Percentiles rank a stretch among this genome's conserved stretches.
These are phyloP conservation scores for Saccharomycopsis crataegensis DNA, from an alignment of 1,139 yeast genomes.

Conservation along the genomic window DNA sequence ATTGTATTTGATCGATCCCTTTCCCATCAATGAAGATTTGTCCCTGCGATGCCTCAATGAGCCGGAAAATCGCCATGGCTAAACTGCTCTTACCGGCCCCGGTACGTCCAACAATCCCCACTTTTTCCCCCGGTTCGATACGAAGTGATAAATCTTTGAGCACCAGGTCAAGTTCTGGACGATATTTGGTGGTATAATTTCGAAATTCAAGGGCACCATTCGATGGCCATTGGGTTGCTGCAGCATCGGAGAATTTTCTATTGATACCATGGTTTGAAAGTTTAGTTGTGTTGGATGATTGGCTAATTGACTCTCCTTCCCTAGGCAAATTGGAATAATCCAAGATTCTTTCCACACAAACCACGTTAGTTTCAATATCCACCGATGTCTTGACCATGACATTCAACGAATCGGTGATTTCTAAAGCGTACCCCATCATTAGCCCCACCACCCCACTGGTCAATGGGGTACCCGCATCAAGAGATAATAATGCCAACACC, in stretches of 20 bases:
- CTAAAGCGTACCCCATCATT: constrained; percentile 63
- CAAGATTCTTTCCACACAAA: constrained; percentile 69
- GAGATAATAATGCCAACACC: constrained; percentile 43
- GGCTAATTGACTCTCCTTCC: constrained; percentile 42
- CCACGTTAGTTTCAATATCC: constrained; percentile 67
- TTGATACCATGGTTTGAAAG: no score
- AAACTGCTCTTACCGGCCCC: constrained; percentile 81
- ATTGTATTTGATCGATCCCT: constrained; percentile 39
- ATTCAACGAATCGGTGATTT: constrained; percentile 53
- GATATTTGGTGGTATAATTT: constrained; percentile 58
- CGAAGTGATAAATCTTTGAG: constrained; percentile 44
- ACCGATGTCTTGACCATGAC: constrained; percentile 62
- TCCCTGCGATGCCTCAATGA: constrained; percentile 60
- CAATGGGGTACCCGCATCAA: constrained; percentile 41
- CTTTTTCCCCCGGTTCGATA: constrained; percentile 54
- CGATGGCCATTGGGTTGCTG: constrained; percentile 25
- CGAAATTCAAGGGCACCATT: constrained; percentile 48
- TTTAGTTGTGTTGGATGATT: neutral
- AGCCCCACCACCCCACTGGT: constrained; percentile 68
- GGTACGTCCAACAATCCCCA: constrained; percentile 80
- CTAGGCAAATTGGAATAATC: constrained; percentile 57
- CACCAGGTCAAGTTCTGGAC: constrained; percentile 53
- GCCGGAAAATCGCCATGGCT: constrained; percentile 64
- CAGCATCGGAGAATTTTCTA: no score
- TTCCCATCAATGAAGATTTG: constrained; percentile 42